Conservation (phyloP, 768 basidiomycete genomes). For the Pleurotus eryngii region DNA sequence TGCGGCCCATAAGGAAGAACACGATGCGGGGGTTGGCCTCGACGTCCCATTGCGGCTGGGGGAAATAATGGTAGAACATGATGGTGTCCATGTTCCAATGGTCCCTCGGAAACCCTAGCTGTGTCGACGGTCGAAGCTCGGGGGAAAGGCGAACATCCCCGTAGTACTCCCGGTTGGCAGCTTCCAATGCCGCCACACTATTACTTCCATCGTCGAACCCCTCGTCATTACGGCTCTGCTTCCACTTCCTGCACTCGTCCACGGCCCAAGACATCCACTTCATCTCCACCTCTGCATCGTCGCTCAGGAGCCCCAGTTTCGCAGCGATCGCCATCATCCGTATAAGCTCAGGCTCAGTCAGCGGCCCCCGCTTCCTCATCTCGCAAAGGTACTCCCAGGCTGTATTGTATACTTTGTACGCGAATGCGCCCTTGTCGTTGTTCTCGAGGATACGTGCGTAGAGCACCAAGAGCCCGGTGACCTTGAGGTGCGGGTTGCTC, state of each 20-base stretch:
- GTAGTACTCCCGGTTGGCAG: no score
- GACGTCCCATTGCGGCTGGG: no score
- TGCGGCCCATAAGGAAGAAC: no score
- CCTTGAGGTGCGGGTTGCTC: slow-evolving; percentile 57
- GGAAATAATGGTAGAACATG: no score
- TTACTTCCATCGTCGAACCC: no score
- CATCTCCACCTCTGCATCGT: background rate
- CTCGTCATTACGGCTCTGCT: background rate
- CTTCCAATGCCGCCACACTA: no score
- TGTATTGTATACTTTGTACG: slow-evolving; percentile 36
- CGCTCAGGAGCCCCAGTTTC: background rate
- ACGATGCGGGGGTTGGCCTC: no score
- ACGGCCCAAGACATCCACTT: background rate
- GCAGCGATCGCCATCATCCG: background rate
- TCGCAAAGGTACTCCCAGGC: slow-evolving; percentile 28
- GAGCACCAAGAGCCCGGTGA: slow-evolving; percentile 61
- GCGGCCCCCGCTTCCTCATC: background rate
- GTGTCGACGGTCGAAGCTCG: no score
- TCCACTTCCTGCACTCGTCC: background rate
- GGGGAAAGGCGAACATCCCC: no score
- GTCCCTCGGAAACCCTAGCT: no score
- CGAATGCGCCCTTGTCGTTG: slow-evolving; percentile 31
- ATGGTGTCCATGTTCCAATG: no score
- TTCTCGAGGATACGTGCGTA: slow-evolving; percentile 56
- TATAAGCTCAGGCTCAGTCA: background rate